Evolutionary conservation across 1,284 basidiomycete genomes (phyloP).

Genomic region (Papiliotrema fonsecae): DNA sequence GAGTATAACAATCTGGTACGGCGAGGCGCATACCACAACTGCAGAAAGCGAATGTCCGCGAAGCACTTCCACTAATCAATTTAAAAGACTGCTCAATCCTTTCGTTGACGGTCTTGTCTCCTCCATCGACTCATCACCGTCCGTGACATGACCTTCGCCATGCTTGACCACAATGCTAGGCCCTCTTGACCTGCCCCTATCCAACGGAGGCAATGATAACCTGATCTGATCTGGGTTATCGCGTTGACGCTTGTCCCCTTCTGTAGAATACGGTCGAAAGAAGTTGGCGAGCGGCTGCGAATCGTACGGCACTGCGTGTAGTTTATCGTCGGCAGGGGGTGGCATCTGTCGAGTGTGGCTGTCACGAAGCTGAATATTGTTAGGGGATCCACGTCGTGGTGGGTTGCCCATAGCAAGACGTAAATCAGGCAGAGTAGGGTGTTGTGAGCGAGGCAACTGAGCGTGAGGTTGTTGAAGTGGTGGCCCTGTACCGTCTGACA

Average conservation of each 20-base stretch:
- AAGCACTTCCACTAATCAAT: too few relatives aligned
- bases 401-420: too few relatives aligned
- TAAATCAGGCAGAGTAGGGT: neutral
- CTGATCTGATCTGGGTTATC: neutral
- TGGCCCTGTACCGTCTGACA: neutral
- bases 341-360: too few relatives aligned
- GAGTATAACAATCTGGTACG: too few relatives aligned
- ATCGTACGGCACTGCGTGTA: neutral
- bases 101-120: neutral
- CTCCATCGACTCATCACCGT: constrained; percentile 2
- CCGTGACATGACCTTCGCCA: neutral
- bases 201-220: too few relatives aligned
- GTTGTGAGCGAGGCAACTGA: neutral
- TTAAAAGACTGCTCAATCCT: constrained; percentile 1
- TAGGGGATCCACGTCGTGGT: too few relatives aligned
- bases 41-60: too few relatives aligned
- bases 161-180: neutral
- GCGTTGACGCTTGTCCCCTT: neutral
- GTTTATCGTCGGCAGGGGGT: too few relatives aligned
- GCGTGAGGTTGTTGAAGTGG: neutral
- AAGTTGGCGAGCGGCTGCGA: neutral
- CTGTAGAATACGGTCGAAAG: neutral
- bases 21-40: too few relatives aligned
- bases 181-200: neutral
- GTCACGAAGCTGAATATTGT: too few relatives aligned